These are phyloP conservation scores for Leccinum griseonigrum DNA, from an alignment of 1,284 basidiomycete species.

Conservation along the genomic window DNA sequence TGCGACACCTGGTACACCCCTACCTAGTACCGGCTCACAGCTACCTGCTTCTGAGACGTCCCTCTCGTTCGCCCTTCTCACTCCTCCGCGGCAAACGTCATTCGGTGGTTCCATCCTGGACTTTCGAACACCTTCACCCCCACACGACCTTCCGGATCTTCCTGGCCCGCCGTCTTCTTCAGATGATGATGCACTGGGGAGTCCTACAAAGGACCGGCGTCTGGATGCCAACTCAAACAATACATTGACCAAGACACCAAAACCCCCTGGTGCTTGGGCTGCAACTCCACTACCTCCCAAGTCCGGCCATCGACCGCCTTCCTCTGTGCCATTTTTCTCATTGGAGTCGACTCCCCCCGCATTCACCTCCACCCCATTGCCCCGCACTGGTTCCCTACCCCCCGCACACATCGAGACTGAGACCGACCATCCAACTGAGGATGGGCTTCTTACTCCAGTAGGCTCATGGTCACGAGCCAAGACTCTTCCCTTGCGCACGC, in stretches of 20 bases:
- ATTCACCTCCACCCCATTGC: slow-evolving; percentile 26
- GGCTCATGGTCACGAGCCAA: slow-evolving; percentile 43
- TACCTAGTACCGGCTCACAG: slow-evolving; percentile 1
- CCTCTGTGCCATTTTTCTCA: slow-evolving; percentile 27
- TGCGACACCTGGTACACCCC: slow-evolving; percentile 29
- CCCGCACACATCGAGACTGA: slow-evolving; percentile 14
- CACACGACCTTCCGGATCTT: slow-evolving; percentile 52
- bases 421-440: slow-evolving; percentile 21
- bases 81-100: slow-evolving; percentile 50
- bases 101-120: slow-evolving; percentile 43
- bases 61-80: slow-evolving; percentile 36
- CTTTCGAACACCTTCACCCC: slow-evolving; percentile 62
- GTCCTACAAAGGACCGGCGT: slow-evolving; percentile 26
- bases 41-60: slow-evolving; percentile 10
- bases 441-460: slow-evolving; percentile 42
- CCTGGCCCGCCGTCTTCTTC: slow-evolving; percentile 58
- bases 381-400: slow-evolving; percentile 29
- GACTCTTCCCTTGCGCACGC: slow-evolving; percentile 52
- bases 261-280: slow-evolving; percentile 69
- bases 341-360: slow-evolving; percentile 35
- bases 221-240: slow-evolving; percentile 25
- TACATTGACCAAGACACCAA: slow-evolving; percentile 56
- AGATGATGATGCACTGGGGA: slow-evolving; percentile 37
- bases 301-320: slow-evolving; percentile 13
- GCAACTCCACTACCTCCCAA: slow-evolving; percentile 48